phyloP scores from a whole-genome alignment of 169 alveolate genomes.

The Eimeria sp. region DNA sequence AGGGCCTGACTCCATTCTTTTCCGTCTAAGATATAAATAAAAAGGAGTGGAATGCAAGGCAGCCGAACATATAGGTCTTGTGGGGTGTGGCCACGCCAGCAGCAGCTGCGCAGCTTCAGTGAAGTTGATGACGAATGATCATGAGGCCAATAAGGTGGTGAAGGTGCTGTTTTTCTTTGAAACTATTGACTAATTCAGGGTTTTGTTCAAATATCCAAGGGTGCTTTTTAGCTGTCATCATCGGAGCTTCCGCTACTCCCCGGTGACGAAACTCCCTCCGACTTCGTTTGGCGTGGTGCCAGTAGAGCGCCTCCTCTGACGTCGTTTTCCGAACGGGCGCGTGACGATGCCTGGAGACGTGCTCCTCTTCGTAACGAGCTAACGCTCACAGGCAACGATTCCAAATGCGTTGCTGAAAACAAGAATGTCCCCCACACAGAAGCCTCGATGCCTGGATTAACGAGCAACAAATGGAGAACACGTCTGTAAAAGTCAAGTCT shows the following conservation, averaged over 20 bases:
- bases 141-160: background rate
- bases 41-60: background rate
- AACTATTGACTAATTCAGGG: background rate
- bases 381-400: background rate
- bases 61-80: background rate
- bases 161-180: background rate
- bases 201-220: background rate
- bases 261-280: background rate
- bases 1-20: background rate
- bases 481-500: too few relatives aligned
- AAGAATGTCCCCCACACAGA: background rate
- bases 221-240: background rate
- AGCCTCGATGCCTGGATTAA: too few relatives aligned
- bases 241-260: background rate
- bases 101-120: conserved; percentile 4
- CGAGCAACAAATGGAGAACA: too few relatives aligned
- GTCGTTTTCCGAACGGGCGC: too few relatives aligned
- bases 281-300: background rate
- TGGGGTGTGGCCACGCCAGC: background rate
- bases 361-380: background rate
- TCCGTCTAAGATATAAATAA: background rate
- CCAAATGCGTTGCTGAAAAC: background rate
- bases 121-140: background rate
- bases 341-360: too few relatives aligned
- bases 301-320: too few relatives aligned